Percentiles rank a stretch among this genome's conserved stretches.
Conservation (phyloP, 208 protist species). For the Trypanosoma mega region DNA sequence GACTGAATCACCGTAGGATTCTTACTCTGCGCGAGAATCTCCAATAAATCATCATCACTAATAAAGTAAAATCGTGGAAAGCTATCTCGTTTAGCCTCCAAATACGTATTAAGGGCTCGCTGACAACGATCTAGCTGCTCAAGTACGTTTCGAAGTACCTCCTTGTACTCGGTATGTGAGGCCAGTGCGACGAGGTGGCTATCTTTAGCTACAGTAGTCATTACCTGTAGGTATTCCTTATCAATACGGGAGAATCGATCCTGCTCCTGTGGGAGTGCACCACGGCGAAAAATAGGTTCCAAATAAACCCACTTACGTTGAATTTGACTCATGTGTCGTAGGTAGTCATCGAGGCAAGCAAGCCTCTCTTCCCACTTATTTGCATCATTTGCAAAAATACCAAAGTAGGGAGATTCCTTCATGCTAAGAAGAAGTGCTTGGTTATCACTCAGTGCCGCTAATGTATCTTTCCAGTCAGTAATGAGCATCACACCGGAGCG, state of each 20-base stretch:
- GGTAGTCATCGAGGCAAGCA: slow-evolving; percentile 87
- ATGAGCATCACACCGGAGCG: slow-evolving; percentile 89
- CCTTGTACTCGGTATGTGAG: slow-evolving; percentile 75
- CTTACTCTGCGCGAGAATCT: slow-evolving; percentile 96
- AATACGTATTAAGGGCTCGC: slow-evolving; percentile 96
- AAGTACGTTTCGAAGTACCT: slow-evolving; percentile 84
- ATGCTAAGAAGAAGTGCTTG: slow-evolving; percentile 95
- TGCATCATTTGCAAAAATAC: slow-evolving; percentile 90
- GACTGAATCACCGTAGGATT: slow-evolving; percentile 96
- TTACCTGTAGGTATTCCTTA: slow-evolving; percentile 93
- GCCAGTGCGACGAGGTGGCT: slow-evolving; percentile 86
- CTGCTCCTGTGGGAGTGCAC: slow-evolving; percentile 96
- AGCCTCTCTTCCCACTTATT: slow-evolving; percentile 93
- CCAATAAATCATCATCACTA: slow-evolving; percentile 98
- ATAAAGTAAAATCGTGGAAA: slow-evolving; percentile 99
- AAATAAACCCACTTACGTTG: slow-evolving; percentile 99
- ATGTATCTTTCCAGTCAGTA: slow-evolving; percentile 97
- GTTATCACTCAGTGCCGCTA: slow-evolving; percentile 95
- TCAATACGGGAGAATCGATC: slow-evolving; percentile 95
- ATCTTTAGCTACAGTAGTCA: slow-evolving; percentile 84
- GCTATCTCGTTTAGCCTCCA: slow-evolving; percentile 97
- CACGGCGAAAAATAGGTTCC: slow-evolving; percentile 97
- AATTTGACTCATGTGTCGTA: slow-evolving; percentile 95
- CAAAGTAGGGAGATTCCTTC: slow-evolving; percentile 97
- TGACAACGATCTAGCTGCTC: slow-evolving; percentile 97